Evolutionary conservation across 495 filamentous ascomycete species (phyloP), one percentile per base, ranked within the genome.

Genomic region (Xylaria castorea): DNA sequence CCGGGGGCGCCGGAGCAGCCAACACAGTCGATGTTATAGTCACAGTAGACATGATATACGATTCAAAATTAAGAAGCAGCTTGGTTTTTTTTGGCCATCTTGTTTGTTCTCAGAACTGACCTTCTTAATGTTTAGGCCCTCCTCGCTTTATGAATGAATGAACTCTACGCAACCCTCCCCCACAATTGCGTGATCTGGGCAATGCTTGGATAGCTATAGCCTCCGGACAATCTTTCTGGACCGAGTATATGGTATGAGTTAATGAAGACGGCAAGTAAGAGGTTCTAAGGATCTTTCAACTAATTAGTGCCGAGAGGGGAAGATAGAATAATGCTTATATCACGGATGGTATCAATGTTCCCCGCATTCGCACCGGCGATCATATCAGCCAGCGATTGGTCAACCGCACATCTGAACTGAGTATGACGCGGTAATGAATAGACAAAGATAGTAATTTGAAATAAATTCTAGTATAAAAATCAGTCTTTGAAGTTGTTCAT

Each of bases 1-100:
- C 74, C 8, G 74, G 76, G 11, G 75, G 75, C 11, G 69, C 75
- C 9, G 48, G 53, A 27, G 71, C 76, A 32, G 53, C 42, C 32
- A 75, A 71, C 20, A 71, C 72, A 18, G 74, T 73, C 30, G 71
- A 77, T 18, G 74, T 76, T 6, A 76, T 69, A 12, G 74, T 74
- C 0, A 68, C 64, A n/a, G 70, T 67, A 51, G 77, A 70, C 77
- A 79, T 79, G 25, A 44, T 61, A 68, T 63, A 16, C 22, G 18
- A 64, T 71, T 20, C 42, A 20, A 36, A 51, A 6, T 30, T 34
- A 50, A 22, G 5, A 14, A n/a, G n/a, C n/a, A n/a, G 2, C n/a
- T 9, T 32, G 4, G 1, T 44, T 4, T 1, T 57, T 27, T 32
- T 12, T 18, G 30, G 18, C 27, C 3, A 12, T 18, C 16, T 38